Conservation (phyloP, 768 basidiomycete species). For the Serendipita indica region DNA sequence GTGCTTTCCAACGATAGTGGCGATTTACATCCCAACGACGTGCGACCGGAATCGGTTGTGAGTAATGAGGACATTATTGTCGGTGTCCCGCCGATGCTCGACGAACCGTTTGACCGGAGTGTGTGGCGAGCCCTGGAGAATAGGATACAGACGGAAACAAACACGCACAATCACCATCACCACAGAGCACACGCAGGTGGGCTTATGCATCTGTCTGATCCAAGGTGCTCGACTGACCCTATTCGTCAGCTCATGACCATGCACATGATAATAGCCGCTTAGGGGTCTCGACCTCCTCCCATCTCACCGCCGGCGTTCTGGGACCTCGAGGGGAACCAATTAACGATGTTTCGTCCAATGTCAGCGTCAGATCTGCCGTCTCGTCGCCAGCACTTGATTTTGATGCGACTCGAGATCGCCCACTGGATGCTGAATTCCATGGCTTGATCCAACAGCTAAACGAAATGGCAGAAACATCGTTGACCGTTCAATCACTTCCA, state of each 20-base stretch:
- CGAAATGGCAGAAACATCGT: neutral
- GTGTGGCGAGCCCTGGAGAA: neutral
- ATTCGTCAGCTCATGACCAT: neutral
- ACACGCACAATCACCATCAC: too few relatives aligned
- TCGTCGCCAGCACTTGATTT: neutral
- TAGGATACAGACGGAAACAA: too few relatives aligned
- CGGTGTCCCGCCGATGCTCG: slow-evolving; percentile 1
- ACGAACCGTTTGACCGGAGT: slow-evolving; percentile 7
- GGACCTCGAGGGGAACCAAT: neutral
- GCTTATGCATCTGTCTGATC: too few relatives aligned
- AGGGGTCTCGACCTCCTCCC: too few relatives aligned
- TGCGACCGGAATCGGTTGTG: neutral
- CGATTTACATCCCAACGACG: neutral
- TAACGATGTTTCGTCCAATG: neutral
- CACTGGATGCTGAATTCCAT: neutral
- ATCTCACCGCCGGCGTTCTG: too few relatives aligned
- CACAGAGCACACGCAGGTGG: too few relatives aligned
- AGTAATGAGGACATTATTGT: slow-evolving; percentile 5
- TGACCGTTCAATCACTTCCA: neutral
- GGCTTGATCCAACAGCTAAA: neutral
- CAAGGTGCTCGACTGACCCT: too few relatives aligned
- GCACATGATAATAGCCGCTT: neutral
- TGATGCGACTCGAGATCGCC: too few relatives aligned
- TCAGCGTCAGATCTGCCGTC: neutral
- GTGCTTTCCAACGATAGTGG: neutral